Percentiles rank a stretch among this genome's conserved stretches.
Evolutionary conservation across 345 rosid genomes (phyloP).

Genomic region (Sisymbrium irio): DNA sequence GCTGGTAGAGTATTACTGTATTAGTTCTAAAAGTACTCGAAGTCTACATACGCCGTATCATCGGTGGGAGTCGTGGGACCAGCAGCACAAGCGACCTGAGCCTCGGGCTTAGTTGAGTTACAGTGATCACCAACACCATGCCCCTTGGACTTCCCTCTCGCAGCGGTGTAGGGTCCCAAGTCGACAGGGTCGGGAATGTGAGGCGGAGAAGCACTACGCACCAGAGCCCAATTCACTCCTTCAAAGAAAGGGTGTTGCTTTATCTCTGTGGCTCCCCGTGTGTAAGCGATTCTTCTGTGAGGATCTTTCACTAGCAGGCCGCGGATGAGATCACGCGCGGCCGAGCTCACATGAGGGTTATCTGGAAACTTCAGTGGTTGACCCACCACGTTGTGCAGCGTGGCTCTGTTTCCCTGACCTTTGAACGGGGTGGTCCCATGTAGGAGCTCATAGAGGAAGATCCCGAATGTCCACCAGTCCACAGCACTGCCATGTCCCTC

Average conservation of each 20-base stretch:
- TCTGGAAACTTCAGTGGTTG: constrained; percentile 87
- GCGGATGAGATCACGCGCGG: constrained; percentile 75
- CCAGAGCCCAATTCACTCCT: constrained; percentile 93
- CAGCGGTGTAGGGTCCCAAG: constrained; percentile 47
- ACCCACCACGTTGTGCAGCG: constrained; percentile 83
- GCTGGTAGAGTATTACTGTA: not conserved
- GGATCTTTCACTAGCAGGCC: constrained; percentile 87
- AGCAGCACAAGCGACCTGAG: constrained; percentile 32
- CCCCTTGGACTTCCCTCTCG: constrained; percentile 40
- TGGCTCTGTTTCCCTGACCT: constrained; percentile 89
- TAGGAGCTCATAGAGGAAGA: constrained; percentile 80
- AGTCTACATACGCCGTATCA: constrained; percentile 57
- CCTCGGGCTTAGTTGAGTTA: constrained; percentile 15
- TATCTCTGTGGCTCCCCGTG: constrained; percentile 93
- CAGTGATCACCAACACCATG: constrained; percentile 29
- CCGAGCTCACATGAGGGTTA: constrained; percentile 54
- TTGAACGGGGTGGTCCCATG: constrained; percentile 92
- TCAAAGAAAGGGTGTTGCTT: constrained; percentile 91
- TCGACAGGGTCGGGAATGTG: constrained; percentile 77
- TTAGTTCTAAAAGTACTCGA: constrained; percentile 58
- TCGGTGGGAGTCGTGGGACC: constrained; percentile 30
- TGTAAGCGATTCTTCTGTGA: constrained; percentile 70
- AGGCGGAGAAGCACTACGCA: constrained; percentile 88
- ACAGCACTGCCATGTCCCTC: constrained; percentile 98
- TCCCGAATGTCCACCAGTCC: constrained; percentile 98